Base-by-base conservation (phyloP, 495 filamentous ascomycete species). In the Penicillium robsamsonii region DNA sequence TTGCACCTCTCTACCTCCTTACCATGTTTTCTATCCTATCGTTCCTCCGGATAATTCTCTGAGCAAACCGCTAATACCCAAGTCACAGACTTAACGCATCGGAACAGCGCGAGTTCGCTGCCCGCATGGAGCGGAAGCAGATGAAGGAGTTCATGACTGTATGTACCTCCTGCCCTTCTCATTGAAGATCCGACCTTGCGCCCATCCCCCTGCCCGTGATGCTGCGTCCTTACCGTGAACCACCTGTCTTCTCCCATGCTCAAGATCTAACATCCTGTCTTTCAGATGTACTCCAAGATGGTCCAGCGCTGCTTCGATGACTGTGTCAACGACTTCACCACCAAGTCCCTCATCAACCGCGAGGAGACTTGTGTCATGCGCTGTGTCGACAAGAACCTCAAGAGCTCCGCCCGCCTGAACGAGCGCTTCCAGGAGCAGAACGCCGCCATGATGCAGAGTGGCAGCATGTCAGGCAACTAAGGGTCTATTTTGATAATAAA, bases 131-230 rank as follows among this genome's bases (percentile, higher is more conserved):
- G 79, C 87, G 87, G 75, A 92, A 92, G 76, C 94, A 99, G 79
- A 87, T 97, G 83, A 96, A 96, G 79, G 93, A 97, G 60, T 97
- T 98, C 70, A 96, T 97, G 88, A 88, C 82, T 61, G 94, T 97
- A 83, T 71, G 79, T 80, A 4, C 15, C 31, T 38, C 44, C 40
- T 18, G 2, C 11, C 13, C 52, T 29, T 11, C 8, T 15, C 8
- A 5, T 53, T 30, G 4, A n/a, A 38, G 8, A 22, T 5, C 12
- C 27, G 11, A 29, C 13, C 17, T 18, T 6, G 10, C 45, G 13
- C 8, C 15, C 38, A 22, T 31, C 10, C 18, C 31, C 11, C 18
- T 35, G 20, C 15, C 18, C 38, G n/a, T 31, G 11, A 45, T 25
- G 13, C 48, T 15, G 18, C 8, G 17, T 29, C 9, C 7, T 20